These are phyloP conservation scores for California macrophylla DNA, from an alignment of 441 rosid genomes.

Conservation along the genomic window DNA sequence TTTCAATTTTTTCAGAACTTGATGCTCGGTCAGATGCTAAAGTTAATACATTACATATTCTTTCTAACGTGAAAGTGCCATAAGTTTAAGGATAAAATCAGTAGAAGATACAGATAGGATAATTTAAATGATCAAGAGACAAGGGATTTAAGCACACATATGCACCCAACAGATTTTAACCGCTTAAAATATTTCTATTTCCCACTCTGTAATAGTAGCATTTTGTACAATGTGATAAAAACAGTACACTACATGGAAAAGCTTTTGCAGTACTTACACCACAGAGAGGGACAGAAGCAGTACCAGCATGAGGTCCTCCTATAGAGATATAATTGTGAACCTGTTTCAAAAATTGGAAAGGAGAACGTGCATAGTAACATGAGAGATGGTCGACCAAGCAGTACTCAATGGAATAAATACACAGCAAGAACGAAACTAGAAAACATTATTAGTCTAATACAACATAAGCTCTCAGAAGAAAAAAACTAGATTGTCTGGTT, in stretches of 20 bases:
- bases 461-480: background rate
- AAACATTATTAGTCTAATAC: background rate
- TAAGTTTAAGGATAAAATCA: background rate
- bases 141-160: background rate
- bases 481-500: background rate
- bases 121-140: background rate
- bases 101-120: background rate
- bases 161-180: background rate
- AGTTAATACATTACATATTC: background rate
- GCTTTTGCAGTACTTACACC: constrained; percentile 42
- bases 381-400: background rate
- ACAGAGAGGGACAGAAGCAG: constrained; percentile 77
- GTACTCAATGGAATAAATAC: background rate
- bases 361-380: background rate
- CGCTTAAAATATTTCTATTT: background rate
- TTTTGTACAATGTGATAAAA: background rate
- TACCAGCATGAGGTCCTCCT: constrained; percentile 93
- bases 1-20: background rate
- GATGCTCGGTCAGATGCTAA: background rate
- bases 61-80: background rate
- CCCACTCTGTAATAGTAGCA: background rate
- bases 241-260: background rate
- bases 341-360: constrained; percentile 27
- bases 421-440: background rate
- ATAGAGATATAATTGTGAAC: constrained; percentile 66